A percentile compares a stretch with the other conserved stretches of the same genome.
Evolutionary conservation across 2,329 filamentous ascomycete genomes (phyloP).

Genomic region (Calonectria pteridis): DNA sequence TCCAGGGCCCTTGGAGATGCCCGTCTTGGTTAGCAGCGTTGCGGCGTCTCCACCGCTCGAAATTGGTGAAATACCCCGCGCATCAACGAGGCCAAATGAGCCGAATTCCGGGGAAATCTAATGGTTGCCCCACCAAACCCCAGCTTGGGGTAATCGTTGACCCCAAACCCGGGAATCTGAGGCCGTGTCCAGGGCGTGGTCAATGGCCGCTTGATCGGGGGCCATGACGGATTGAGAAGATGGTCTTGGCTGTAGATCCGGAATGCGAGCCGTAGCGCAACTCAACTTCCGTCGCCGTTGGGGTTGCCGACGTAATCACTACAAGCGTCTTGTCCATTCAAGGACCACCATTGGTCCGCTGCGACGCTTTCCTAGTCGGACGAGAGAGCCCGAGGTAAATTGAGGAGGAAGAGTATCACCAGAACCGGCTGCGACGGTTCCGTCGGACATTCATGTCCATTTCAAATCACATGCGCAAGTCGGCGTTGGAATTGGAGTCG

Average conservation of each 20-base stretch:
- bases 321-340: neutral
- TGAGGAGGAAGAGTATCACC: neutral
- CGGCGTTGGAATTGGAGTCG: neutral
- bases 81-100: neutral
- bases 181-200: neutral
- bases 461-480: neutral
- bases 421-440: neutral
- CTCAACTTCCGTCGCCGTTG: neutral
- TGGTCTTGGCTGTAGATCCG: neutral
- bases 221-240: neutral
- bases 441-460: neutral
- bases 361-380: neutral
- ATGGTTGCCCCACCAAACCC: neutral
- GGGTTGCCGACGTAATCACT: neutral
- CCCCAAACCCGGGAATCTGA: neutral
- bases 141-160: neutral
- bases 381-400: neutral
- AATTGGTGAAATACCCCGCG: neutral
- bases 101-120: neutral
- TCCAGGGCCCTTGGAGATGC: neutral
- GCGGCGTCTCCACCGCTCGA: neutral
- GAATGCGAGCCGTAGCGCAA: neutral
- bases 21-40: neutral
- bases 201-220: neutral
- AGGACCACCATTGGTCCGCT: neutral